Evolutionary conservation across 257 asterid genomes (phyloP), one percentile per base, ranked within the genome.

Genomic region (Solanum phureja): DNA sequence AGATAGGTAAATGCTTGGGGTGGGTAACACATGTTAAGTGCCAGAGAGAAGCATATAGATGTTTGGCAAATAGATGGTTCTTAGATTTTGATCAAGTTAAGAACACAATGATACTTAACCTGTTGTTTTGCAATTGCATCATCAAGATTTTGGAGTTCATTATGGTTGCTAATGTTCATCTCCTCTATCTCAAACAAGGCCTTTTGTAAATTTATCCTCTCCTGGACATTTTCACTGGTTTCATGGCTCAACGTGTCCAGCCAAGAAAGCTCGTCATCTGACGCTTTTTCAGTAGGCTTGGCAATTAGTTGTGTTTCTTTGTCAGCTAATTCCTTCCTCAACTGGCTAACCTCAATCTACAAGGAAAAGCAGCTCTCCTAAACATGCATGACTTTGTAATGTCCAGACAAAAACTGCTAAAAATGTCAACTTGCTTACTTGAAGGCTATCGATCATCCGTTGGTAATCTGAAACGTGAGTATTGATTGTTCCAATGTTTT

Each of bases 181-280:
- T 96, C 99, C 92, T 96, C 99, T 73, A 96, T 90, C 88, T 96
- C 99, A 86, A 94, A 93, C 76, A 95, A 89, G 84, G 99, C 98
- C 96, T 96, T 96, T 90, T 95, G 99, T 87, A 96, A 92, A 87
- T 96, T 96, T 91, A 96, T 95, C 92, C 98, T 91, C 90, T 96
- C 99, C 91, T 94, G 97, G 91, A 96, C 98, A 91, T 96, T 96
- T 93, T 96, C 99, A 92, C 95, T 93, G 56, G 95, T 95, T 92
- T 96, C 99, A 88, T 92, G 96, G 92, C 99, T 96, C 94, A 95
- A 88, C 27, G 89, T 73, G 84, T 96, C 94, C 91, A 96, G 87
- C 94, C 92, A 90, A 83, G 98, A 94, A 83, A 94, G 86, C 89
- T 96, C 98, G 86, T 91, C 97, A 91, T 93, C 94, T 16, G 87